Evolutionary conservation across 306 rosid genomes (phyloP).

Genomic region (Cyclanthera cordifolia): DNA sequence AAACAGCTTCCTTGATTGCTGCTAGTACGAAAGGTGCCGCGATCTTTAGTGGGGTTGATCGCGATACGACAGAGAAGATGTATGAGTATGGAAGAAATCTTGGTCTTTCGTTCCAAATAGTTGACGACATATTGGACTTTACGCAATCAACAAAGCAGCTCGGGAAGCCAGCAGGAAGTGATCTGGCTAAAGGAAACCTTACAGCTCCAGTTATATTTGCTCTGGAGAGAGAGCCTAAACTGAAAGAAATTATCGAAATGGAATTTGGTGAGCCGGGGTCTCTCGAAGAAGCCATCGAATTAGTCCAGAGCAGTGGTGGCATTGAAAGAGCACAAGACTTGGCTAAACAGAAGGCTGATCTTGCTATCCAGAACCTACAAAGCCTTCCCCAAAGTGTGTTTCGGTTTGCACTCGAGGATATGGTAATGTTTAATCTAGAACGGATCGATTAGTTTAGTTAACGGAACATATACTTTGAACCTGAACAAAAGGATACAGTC

Average conservation of each 20-base stretch:
- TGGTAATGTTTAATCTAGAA: constrained; percentile 81
- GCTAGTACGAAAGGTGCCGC: constrained; percentile 94
- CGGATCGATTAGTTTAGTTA: constrained; percentile 36
- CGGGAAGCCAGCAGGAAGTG: constrained; percentile 90
- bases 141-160: constrained; percentile 87
- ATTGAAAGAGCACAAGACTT: constrained; percentile 67
- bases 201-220: constrained; percentile 93
- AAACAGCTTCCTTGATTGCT: constrained; percentile 94
- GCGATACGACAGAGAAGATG: constrained; percentile 45
- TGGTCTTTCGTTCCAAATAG: constrained; percentile 93
- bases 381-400: constrained; percentile 58
- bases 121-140: constrained; percentile 87
- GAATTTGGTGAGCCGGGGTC: constrained; percentile 76
- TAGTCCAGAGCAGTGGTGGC: constrained; percentile 70
- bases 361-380: constrained; percentile 66
- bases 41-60: constrained; percentile 60
- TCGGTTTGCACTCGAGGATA: constrained; percentile 67
- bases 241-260: constrained; percentile 70
- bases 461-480: constrained; percentile 1
- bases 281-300: constrained; percentile 57
- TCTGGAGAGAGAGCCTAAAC: constrained; percentile 56
- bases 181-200: constrained; percentile 80
- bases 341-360: constrained; percentile 77
- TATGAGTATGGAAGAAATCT: constrained; percentile 79
- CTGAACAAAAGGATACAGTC: not conserved